These are phyloP conservation scores for Tolypocladium pustulatum DNA, from an alignment of 2,329 filamentous ascomycete species.

Conservation along the genomic window DNA sequence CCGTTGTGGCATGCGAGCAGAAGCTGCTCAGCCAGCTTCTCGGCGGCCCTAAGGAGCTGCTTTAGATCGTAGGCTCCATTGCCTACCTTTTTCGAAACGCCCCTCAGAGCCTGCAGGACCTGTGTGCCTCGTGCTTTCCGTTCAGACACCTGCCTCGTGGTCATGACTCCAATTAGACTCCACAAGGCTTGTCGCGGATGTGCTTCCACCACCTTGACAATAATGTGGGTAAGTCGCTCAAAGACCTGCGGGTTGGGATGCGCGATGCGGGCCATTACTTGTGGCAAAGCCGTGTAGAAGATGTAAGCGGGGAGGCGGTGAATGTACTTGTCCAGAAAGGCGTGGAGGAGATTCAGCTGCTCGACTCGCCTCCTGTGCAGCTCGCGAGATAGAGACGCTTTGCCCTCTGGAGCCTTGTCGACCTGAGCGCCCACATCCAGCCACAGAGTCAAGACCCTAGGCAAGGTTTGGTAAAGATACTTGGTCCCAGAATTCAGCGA, in stretches of 20 bases:
- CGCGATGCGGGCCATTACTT: constrained; percentile 91
- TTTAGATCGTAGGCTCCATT: constrained; percentile 50
- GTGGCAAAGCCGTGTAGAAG: constrained; percentile 75
- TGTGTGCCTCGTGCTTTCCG: constrained; percentile 44
- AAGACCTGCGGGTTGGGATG: constrained; percentile 75
- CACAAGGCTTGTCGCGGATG: constrained; percentile 88
- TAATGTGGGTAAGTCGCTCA: constrained; percentile 65
- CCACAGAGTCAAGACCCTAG: constrained; percentile 87
- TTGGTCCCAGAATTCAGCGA: constrained; percentile 85
- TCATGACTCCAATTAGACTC: constrained; percentile 80
- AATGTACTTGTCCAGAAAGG: constrained; percentile 71
- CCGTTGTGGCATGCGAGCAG: constrained; percentile 71
- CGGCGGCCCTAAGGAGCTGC: constrained; percentile 63
- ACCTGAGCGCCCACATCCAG: constrained; percentile 76
- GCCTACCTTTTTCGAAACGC: constrained; percentile 39
- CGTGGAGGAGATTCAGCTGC: constrained; percentile 59
- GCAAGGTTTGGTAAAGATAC: constrained; percentile 90
- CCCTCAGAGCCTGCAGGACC: constrained; percentile 40
- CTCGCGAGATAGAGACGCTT: constrained; percentile 40
- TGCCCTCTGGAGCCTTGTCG: constrained; percentile 48
- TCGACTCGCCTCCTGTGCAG: constrained; percentile 47
- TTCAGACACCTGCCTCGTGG: constrained; percentile 61
- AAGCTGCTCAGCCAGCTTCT: constrained; percentile 74
- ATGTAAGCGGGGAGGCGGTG: constrained; percentile 61
- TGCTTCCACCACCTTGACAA: constrained; percentile 73